Evolutionary conservation across 805 yeast species (phyloP).

Genomic region (Candida andamanensis): DNA sequence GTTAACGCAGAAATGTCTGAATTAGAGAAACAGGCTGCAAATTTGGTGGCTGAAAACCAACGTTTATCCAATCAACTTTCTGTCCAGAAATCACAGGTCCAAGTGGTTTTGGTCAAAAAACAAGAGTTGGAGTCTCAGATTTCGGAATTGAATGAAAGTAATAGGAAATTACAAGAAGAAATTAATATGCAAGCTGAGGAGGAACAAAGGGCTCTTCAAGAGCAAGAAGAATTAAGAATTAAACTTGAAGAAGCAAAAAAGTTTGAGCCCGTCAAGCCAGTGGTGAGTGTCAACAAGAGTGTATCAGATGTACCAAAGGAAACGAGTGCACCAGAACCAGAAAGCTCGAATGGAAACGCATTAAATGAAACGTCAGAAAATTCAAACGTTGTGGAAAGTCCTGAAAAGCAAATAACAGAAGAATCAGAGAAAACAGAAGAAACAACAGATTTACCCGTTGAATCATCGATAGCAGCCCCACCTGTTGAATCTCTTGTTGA

Average conservation of each 20-base stretch:
- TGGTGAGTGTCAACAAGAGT: constrained; percentile 2
- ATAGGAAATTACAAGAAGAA: constrained; percentile 20
- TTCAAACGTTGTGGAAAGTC: neutral
- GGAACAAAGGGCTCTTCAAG: constrained; percentile 11
- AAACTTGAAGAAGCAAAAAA: constrained; percentile 10
- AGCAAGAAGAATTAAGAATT: constrained; percentile 12
- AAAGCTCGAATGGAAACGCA: neutral
- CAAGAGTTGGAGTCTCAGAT: constrained; percentile 31
- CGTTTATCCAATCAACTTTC: constrained; percentile 60
- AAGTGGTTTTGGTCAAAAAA: constrained; percentile 50
- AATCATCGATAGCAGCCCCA: no score
- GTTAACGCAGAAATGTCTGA: constrained; percentile 64
- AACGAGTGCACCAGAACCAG: neutral
- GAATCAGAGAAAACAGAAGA: neutral
- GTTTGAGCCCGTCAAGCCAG: constrained; percentile 12
- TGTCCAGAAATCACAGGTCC: constrained; percentile 67
- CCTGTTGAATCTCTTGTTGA: constrained; percentile 17
- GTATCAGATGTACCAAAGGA: constrained; percentile 1
- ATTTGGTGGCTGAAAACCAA: constrained; percentile 48
- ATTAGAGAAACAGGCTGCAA: constrained; percentile 51
- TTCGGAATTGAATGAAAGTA: constrained; percentile 19
- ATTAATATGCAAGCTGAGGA: constrained; percentile 15
- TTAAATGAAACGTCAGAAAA: neutral
- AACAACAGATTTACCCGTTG: neutral
- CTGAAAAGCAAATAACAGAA: neutral